phyloP scores from a whole-genome alignment of 352 stramenopile genomes.

The Phytophthora podocarpi region DNA sequence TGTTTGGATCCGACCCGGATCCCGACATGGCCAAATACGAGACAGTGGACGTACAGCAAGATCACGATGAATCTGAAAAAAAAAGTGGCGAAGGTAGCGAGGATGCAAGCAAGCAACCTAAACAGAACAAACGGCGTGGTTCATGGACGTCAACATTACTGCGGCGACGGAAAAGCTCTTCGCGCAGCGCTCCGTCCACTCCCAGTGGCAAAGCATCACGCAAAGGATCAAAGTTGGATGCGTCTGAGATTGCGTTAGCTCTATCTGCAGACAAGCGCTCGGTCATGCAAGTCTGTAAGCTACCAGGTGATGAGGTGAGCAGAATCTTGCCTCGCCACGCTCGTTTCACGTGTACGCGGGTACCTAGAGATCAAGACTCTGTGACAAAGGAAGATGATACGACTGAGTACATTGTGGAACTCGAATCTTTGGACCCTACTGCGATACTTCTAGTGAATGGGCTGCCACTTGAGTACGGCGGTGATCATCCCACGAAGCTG shows the following conservation, averaged over 20 bases:
- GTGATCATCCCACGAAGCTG: slow-evolving; percentile 23
- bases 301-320: slow-evolving; percentile 24
- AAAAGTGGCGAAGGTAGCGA: slow-evolving; percentile 10
- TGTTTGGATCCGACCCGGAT: slow-evolving; percentile 48
- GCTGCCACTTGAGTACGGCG: slow-evolving; percentile 16
- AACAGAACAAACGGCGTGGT: slow-evolving; percentile 32
- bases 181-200: slow-evolving; percentile 30
- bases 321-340: slow-evolving; percentile 36
- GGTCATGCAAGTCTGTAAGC: slow-evolving; percentile 38
- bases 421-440: slow-evolving; percentile 40
- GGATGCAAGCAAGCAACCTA: background rate
- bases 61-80: slow-evolving; percentile 5
- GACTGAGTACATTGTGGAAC: slow-evolving; percentile 33
- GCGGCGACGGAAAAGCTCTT: slow-evolving; percentile 28
- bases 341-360: slow-evolving; percentile 34
- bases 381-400: slow-evolving; percentile 1
- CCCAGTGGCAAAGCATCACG: slow-evolving; percentile 7
- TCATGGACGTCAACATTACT: slow-evolving; percentile 53
- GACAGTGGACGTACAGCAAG: slow-evolving; percentile 6
- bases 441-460: slow-evolving; percentile 53
- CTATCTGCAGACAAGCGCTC: slow-evolving; percentile 27
- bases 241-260: slow-evolving; percentile 14
- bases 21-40: slow-evolving; percentile 18
- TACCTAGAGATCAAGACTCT: background rate
- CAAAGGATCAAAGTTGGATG: slow-evolving; percentile 8